Percentiles rank a stretch among this genome's conserved stretches.
Evolutionary conservation across 352 stramenopile species (phyloP).

Genomic region (Globisporangium cederbergense): DNA sequence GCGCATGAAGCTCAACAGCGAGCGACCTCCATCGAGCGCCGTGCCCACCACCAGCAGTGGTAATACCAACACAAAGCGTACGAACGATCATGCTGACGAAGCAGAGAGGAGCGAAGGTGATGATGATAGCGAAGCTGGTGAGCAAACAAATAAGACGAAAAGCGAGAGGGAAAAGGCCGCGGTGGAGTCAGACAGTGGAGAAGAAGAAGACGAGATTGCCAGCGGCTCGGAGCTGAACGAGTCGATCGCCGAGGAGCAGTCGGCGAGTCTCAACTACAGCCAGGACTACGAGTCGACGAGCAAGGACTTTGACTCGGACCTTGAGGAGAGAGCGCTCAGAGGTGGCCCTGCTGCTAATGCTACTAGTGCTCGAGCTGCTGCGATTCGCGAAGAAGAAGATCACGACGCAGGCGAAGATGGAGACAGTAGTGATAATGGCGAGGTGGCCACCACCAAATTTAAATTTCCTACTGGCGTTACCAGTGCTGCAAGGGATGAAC

Average conservation of each 20-base stretch:
- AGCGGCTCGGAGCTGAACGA: slow-evolving; percentile 60
- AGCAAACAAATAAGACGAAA: not conserved
- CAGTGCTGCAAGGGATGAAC: slow-evolving; percentile 12
- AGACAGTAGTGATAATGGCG: slow-evolving; percentile 14
- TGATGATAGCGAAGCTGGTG: not conserved
- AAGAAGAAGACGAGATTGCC: slow-evolving; percentile 44
- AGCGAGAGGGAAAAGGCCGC: slow-evolving; percentile 13
- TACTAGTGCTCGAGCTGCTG: not conserved
- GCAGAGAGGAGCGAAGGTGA: not conserved
- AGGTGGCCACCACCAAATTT: slow-evolving; percentile 1
- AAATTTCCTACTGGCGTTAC: not conserved
- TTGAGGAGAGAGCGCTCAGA: not conserved
- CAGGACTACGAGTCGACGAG: slow-evolving; percentile 29
- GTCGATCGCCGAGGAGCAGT: slow-evolving; percentile 38
- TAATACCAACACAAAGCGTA: not conserved
- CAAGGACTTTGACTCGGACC: slow-evolving; percentile 22
- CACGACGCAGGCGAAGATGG: not conserved
- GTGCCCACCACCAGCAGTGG: not conserved
- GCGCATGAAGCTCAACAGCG: not conserved
- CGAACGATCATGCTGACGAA: not conserved
- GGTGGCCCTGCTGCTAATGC: not conserved
- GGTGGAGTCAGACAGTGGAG: slow-evolving; percentile 24
- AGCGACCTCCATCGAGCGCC: not conserved
- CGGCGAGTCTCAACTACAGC: slow-evolving; percentile 18
- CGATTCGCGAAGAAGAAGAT: not conserved